Conservation (phyloP, 257 asterid genomes). For the Gentiana straminea region DNA sequence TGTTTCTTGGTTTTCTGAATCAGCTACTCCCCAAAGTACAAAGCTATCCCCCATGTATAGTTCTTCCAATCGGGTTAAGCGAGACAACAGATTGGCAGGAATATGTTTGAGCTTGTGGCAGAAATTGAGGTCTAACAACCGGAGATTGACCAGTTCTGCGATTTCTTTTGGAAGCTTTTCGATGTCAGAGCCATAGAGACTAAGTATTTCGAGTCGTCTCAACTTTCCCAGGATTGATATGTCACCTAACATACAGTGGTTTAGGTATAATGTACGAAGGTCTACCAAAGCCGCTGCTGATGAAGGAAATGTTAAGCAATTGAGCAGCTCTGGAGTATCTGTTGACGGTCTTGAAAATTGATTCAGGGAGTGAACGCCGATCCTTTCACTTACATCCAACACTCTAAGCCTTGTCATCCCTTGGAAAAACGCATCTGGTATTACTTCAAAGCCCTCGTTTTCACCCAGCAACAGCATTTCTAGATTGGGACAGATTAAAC, state of each 20-base stretch:
- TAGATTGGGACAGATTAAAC: conserved; percentile 6
- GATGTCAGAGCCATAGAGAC: conserved; percentile 5
- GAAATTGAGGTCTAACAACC: conserved; percentile 11
- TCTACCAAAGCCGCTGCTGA: background rate
- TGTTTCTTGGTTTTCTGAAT: background rate
- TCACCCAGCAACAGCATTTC: conserved; percentile 14
- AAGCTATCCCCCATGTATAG: conserved; percentile 9
- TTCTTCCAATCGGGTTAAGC: conserved; percentile 3
- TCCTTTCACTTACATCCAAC: conserved; percentile 12
- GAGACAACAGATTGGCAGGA: conserved; percentile 1
- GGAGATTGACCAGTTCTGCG: conserved; percentile 1
- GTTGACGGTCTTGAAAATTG: background rate
- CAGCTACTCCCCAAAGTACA: background rate
- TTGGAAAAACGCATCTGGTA: background rate
- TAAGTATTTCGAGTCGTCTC: conserved; percentile 6
- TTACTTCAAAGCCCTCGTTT: conserved; percentile 9
- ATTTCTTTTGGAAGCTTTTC: conserved; percentile 3
- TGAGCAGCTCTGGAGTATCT: background rate
- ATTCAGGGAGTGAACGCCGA: conserved; percentile 6
- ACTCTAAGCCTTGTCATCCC: conserved; percentile 1
- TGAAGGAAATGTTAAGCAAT: conserved; percentile 3
- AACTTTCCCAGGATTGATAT: conserved; percentile 3
- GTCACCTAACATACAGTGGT: conserved; percentile 5
- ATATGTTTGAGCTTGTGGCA: background rate
- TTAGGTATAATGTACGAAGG: conserved; percentile 1